Evolutionary conservation across 495 filamentous ascomycete genomes (phyloP).

Genomic region (Aspergillus leporis): DNA sequence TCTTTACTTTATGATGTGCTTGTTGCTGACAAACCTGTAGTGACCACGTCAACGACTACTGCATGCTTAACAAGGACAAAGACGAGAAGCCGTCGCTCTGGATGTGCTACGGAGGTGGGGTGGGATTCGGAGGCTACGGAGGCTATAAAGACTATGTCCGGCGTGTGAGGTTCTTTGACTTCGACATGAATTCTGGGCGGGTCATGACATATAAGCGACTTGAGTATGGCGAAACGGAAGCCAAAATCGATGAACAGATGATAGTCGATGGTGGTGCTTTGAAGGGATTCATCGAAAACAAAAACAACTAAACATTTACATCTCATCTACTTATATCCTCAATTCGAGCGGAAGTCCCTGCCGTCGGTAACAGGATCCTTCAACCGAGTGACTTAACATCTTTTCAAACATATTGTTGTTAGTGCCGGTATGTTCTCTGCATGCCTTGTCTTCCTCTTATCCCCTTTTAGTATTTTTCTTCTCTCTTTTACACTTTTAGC

Average conservation of each 20-base stretch:
- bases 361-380: background rate
- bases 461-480: conserved; percentile 14
- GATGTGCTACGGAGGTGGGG: conserved; percentile 96
- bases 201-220: conserved; percentile 91
- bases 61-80: conserved; percentile 59
- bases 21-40: conserved; percentile 33
- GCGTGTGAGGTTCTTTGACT: conserved; percentile 83
- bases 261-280: conserved; percentile 80
- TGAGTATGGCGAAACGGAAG: conserved; percentile 75
- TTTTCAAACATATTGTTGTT: background rate
- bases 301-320: conserved; percentile 7
- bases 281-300: conserved; percentile 28
- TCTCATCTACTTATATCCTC: background rate
- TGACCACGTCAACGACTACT: conserved; percentile 97
- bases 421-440: background rate
- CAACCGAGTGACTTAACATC: background rate
- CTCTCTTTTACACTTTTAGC: background rate
- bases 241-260: conserved; percentile 78
- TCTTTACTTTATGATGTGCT: conserved; percentile 8
- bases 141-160: conserved; percentile 84
- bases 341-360: background rate
- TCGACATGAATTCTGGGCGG: conserved; percentile 83
- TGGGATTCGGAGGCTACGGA: conserved; percentile 91
- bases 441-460: conserved; percentile 14
- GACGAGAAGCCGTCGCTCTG: conserved; percentile 70